Evolutionary conservation across 83 land plant genomes (phyloP).

Genomic region (Isoetes engelmannii): DNA sequence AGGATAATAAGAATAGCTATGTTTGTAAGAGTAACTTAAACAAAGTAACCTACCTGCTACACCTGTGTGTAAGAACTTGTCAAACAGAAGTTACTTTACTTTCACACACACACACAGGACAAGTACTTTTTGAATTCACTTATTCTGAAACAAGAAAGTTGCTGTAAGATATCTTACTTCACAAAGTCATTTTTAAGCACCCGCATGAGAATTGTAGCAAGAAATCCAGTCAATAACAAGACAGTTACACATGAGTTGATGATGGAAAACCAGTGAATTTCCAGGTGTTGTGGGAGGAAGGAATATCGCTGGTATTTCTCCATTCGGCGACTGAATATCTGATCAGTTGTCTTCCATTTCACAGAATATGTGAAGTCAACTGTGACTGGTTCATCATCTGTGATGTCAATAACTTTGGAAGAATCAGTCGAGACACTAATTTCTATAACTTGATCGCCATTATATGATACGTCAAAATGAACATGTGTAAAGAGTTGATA

Average conservation of each 20-base stretch:
- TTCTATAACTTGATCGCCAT: conserved; percentile 68
- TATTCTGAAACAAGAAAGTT: neutral
- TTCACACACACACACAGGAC: too few relatives aligned
- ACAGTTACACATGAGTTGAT: conserved; percentile 67
- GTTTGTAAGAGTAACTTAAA: too few relatives aligned
- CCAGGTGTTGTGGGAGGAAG: conserved; percentile 55
- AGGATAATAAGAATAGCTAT: too few relatives aligned
- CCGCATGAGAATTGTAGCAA: conserved; percentile 53
- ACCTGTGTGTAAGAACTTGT: too few relatives aligned
- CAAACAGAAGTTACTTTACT: too few relatives aligned
- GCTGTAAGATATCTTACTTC: conserved; percentile 22
- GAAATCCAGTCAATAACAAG: conserved; percentile 50
- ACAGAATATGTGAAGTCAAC: conserved; percentile 60
- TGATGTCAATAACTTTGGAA: conserved; percentile 44
- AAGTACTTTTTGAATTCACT: neutral
- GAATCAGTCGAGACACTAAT: conserved; percentile 50
- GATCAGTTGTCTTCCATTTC: conserved; percentile 50
- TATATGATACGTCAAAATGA: conserved; percentile 52
- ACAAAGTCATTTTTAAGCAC: conserved; percentile 51
- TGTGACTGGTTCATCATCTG: conserved; percentile 49
- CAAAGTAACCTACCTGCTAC: too few relatives aligned
- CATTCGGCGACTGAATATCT: conserved; percentile 53
- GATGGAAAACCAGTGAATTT: conserved; percentile 72
- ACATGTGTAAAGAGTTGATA: conserved; percentile 49
- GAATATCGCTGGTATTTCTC: conserved; percentile 58